Percentiles rank a stretch among this genome's conserved stretches.
Conservation (phyloP, 331 rosid species). For the Saraca asoca region DNA sequence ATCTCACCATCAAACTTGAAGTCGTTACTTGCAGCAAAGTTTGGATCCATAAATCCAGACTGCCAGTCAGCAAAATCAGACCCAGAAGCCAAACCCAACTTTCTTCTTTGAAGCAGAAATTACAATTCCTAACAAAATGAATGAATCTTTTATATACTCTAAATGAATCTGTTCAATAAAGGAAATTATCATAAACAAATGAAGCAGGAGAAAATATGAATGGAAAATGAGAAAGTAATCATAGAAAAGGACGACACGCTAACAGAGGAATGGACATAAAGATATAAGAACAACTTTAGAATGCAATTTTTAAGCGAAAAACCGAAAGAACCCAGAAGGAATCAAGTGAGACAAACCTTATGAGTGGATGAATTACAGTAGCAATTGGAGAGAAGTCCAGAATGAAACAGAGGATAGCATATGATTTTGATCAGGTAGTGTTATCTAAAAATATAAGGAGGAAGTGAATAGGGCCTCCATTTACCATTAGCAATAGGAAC, state of each 20-base stretch:
- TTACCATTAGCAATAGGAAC: no score
- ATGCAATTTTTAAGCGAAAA: no score
- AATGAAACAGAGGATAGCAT: neutral
- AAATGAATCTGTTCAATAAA: no score
- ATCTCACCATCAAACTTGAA: neutral
- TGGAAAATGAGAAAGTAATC: neutral
- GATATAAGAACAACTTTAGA: neutral
- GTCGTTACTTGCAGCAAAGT: neutral
- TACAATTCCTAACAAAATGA: neutral
- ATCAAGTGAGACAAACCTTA: neutral
- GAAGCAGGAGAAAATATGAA: neutral
- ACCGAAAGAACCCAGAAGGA: neutral
- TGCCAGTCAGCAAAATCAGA: neutral
- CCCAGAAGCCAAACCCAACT: neutral
- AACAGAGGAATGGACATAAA: no score
- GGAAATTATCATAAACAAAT: no score
- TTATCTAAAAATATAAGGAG: no score
- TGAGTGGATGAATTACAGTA: neutral
- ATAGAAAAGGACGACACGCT: neutral
- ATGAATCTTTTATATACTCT: neutral
- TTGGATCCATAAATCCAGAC: constrained; percentile 43
- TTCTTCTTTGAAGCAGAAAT: neutral
- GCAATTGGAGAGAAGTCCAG: neutral
- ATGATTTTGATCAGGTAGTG: no score
- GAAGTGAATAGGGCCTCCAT: no score